A percentile compares a stretch with the other conserved stretches of the same genome.
These are phyloP conservation scores for Pelomyxa schiedti DNA, from an alignment of 78 protist species.

Conservation along the genomic window DNA sequence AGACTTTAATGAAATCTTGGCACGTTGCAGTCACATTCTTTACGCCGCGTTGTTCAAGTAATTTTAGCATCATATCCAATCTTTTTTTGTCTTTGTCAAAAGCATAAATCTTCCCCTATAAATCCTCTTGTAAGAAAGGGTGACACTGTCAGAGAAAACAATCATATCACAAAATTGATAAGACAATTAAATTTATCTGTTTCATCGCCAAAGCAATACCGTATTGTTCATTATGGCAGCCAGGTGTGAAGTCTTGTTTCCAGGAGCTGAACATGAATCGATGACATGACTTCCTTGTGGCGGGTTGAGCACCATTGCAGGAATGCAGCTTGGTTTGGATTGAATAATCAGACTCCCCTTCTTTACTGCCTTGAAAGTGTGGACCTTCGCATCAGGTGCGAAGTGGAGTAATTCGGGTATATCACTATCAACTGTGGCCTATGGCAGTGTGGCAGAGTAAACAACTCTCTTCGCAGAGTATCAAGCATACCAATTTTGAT, in stretches of 20 bases:
- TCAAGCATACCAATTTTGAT: not conserved
- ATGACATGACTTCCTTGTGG: not conserved
- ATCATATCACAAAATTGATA: too few species aligned
- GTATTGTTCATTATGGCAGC: not conserved
- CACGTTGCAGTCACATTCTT: not conserved
- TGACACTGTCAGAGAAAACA: too few species aligned
- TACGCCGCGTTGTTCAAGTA: not conserved
- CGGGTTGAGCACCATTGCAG: conserved; percentile 29
- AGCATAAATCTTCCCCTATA: conserved; percentile 10
- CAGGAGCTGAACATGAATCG: conserved; percentile 55
- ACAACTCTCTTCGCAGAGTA: not conserved
- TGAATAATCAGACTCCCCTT: conserved; percentile 10
- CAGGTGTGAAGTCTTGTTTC: conserved; percentile 32
- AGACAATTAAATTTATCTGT: too few species aligned
- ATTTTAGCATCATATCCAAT: not conserved
- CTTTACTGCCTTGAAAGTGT: not conserved
- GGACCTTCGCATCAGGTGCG: too few species aligned
- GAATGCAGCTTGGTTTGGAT: conserved; percentile 32
- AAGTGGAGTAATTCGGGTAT: too few species aligned
- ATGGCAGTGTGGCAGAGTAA: not conserved
- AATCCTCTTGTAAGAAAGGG: too few species aligned
- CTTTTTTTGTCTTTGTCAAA: conserved; percentile 18
- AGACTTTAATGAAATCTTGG: not conserved
- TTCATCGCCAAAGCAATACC: too few species aligned
- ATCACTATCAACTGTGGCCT: not conserved